Percentiles rank a stretch among this genome's conserved stretches.
Evolutionary conservation across 2,329 filamentous ascomycete species (phyloP).

Genomic region (Bipolaris zeicola): DNA sequence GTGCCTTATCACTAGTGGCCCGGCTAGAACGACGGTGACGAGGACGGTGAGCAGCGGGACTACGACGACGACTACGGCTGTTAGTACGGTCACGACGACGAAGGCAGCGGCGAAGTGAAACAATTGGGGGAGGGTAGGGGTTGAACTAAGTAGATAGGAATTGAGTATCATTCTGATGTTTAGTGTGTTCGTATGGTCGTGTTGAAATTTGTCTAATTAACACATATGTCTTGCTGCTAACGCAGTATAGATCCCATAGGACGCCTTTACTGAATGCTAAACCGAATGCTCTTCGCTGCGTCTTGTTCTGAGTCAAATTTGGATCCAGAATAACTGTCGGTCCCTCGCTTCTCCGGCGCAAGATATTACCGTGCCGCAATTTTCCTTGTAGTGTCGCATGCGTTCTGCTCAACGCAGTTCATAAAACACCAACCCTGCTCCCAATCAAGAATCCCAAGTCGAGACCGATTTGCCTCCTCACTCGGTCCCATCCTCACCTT

Average conservation of each 20-base stretch:
- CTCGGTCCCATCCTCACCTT: slow-evolving; percentile 6
- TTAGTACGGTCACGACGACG: slow-evolving; percentile 12
- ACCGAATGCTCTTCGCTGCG: too few species aligned
- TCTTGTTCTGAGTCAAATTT: too few species aligned
- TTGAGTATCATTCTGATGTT: background rate
- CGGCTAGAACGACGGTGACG: slow-evolving; percentile 33
- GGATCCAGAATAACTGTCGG: too few species aligned
- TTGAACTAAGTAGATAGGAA: background rate
- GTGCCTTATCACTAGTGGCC: slow-evolving; percentile 37
- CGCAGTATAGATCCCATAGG: too few species aligned
- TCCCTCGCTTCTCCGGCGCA: too few species aligned
- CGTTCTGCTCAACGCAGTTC: too few species aligned
- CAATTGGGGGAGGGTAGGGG: background rate
- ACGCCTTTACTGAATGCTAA: too few species aligned
- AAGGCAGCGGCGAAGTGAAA: background rate
- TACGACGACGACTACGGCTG: slow-evolving; percentile 18
- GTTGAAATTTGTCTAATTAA: background rate
- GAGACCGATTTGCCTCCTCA: background rate
- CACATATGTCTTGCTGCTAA: background rate
- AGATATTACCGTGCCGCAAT: too few species aligned
- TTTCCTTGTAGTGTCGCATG: too few species aligned
- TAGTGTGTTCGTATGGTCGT: background rate
- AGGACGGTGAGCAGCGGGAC: slow-evolving; percentile 25
- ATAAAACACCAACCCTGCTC: too few species aligned
- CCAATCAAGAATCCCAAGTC: background rate